These are phyloP conservation scores for Crucibulum laeve DNA, from an alignment of 768 basidiomycete species.

Conservation along the genomic window DNA sequence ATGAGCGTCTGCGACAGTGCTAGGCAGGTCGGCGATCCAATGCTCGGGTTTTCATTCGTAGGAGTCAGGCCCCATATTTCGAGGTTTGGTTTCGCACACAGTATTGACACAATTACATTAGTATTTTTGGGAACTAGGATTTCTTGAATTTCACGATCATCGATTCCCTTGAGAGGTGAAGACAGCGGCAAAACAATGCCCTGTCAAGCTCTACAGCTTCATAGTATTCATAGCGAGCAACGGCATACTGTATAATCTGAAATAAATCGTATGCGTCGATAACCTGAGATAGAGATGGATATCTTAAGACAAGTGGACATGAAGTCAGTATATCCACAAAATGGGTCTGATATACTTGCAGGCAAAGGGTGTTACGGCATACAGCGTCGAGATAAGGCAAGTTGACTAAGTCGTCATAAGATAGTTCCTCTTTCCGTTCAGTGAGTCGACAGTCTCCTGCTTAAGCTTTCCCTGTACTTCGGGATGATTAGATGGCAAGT, in stretches of 20 bases:
- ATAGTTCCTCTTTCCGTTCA: constrained; percentile 18
- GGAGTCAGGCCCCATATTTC: constrained; percentile 39
- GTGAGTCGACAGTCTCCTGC: constrained; percentile 25
- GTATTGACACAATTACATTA: constrained; percentile 18
- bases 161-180: constrained; percentile 21
- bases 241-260: neutral
- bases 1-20: constrained; percentile 20
- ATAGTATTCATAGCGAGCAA: neutral
- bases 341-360: constrained; percentile 16
- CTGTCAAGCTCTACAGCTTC: constrained; percentile 15
- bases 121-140: constrained; percentile 23
- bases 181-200: constrained; percentile 30
- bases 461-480: constrained; percentile 34
- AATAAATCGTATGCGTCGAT: constrained; percentile 18
- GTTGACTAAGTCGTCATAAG: constrained; percentile 30
- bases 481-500: constrained; percentile 25
- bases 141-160: constrained; percentile 20
- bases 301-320: constrained; percentile 9
- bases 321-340: neutral
- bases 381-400: constrained; percentile 37
- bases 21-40: constrained; percentile 32
- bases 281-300: constrained; percentile 18
- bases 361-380: constrained; percentile 33
- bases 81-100: constrained; percentile 28
- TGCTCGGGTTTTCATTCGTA: constrained; percentile 42